These are phyloP conservation scores for Neurospora sp. DNA, from an alignment of 495 filamentous ascomycete species.

Conservation along the genomic window DNA sequence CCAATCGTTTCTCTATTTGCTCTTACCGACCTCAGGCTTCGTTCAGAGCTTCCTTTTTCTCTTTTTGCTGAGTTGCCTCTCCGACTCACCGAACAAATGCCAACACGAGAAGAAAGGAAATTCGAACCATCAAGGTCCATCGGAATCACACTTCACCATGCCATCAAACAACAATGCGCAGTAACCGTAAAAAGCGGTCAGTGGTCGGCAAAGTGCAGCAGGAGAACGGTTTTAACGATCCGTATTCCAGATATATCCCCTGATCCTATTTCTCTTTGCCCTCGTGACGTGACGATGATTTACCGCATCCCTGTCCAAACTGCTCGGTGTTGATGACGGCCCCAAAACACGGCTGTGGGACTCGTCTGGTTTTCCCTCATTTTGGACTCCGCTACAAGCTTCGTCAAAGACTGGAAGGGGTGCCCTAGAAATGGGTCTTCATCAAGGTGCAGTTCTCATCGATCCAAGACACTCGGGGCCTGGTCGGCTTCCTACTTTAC, in stretches of 20 bases:
- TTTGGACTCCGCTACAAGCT: background rate
- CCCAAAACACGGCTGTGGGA: conserved; percentile 12
- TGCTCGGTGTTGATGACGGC: conserved; percentile 2
- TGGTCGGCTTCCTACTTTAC: background rate
- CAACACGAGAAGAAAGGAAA: background rate
- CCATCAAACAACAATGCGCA: background rate
- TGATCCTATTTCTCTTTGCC: conserved; percentile 2
- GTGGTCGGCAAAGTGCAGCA: background rate
- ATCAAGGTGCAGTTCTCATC: background rate
- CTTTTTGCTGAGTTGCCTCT: background rate
- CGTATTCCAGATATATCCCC: background rate
- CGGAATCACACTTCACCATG: background rate
- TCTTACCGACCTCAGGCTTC: background rate
- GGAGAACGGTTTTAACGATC: background rate
- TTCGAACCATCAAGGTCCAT: background rate
- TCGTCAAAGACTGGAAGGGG: background rate
- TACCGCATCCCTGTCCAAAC: conserved; percentile 6
- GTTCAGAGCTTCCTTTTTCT: background rate
- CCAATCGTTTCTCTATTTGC: background rate
- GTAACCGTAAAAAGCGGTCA: background rate
- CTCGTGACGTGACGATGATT: conserved; percentile 19
- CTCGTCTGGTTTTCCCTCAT: background rate
- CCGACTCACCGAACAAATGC: background rate
- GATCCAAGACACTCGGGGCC: background rate
- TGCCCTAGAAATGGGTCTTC: background rate